Percentiles rank a stretch among this genome's conserved stretches.
Evolutionary conservation across 2,329 filamentous ascomycete genomes (phyloP).

Genomic region (Fusarium mundagurra): DNA sequence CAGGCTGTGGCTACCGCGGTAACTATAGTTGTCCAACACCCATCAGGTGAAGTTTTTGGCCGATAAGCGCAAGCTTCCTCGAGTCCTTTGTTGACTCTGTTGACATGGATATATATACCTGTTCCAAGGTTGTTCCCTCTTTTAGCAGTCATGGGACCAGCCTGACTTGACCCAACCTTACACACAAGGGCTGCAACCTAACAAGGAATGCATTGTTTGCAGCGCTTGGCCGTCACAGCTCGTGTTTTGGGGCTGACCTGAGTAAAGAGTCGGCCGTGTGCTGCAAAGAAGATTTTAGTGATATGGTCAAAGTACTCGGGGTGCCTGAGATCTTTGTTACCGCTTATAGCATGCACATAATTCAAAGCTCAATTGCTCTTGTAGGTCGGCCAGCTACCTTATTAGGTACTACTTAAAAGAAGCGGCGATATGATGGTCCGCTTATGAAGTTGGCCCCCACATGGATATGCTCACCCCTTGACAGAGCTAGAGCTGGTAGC

Average conservation of each 20-base stretch:
- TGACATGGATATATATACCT: conserved; percentile 12
- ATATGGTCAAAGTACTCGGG: not conserved
- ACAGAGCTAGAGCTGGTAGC: conserved; percentile 1
- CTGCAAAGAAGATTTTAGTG: not conserved
- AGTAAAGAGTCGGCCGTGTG: not conserved
- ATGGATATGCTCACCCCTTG: conserved; percentile 32
- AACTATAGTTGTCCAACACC: conserved; percentile 12
- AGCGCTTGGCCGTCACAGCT: conserved; percentile 8
- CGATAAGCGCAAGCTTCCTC: not conserved
- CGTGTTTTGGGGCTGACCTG: not conserved
- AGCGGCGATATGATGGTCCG: not conserved
- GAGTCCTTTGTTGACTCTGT: conserved; percentile 16
- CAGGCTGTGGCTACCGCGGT: conserved; percentile 29
- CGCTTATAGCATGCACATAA: not conserved
- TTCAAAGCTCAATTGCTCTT: not conserved
- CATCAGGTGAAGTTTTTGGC: conserved; percentile 1
- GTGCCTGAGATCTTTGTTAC: not conserved
- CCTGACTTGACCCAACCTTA: conserved; percentile 36
- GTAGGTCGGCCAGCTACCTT: not conserved
- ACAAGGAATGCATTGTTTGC: conserved; percentile 23
- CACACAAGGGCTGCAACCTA: conserved; percentile 20
- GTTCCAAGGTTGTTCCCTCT: conserved; percentile 31
- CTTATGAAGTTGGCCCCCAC: conserved; percentile 16
- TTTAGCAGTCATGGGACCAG: conserved; percentile 40
- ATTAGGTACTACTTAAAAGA: not conserved